Base-by-base conservation (phyloP, 345 rosid species). In the Linum usitatissimum region DNA sequence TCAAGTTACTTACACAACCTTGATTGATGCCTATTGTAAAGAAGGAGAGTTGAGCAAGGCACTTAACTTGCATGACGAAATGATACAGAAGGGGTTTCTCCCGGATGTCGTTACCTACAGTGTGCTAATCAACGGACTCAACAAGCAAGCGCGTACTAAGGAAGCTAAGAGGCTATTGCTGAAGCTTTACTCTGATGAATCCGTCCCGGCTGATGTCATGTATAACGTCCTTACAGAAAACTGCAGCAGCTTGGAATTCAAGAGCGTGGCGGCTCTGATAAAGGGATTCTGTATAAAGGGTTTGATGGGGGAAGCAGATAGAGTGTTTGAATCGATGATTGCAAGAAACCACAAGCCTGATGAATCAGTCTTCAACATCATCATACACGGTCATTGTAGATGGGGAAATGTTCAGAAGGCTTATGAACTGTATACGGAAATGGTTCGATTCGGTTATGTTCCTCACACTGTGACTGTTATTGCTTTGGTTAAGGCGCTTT, bases 231-330 rank as follows among this genome's bases (percentile, higher is more conserved):
- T 91, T 57, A 83, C 88, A 53, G 88, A 86, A 64, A 91, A 73
- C 64, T 88, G 96, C 68, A 57, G 78, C 48, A 80, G 71, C 71
- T 69, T 64, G 38, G 92, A 85, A 70, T 86, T 85, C 59, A 85
- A 72, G 76, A 85, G 82, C 30, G 86, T 48, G 19, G 80, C 78
- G 5, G 86, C 88, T 53, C 95, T 88, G 64, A 66, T 91, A 21
- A 91, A 86, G 73, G 96, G 96, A 18, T 88, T 91, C 68, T 91
- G 98, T 64, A 82, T 85, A 94, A 88, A 88, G 75, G 96, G 95
- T 48, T 75, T 91, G 85, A 86, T 88, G 88, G 64, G 70, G 1
- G 95, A 91, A 76, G 98, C 98, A 36, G 95, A 91, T 75, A 64
- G 28, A 55, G 86, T 80, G 66, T 81, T 86, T 59, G 77, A 83